Base-by-base conservation (phyloP, 345 rosid species). In the Camelina sativa region DNA sequence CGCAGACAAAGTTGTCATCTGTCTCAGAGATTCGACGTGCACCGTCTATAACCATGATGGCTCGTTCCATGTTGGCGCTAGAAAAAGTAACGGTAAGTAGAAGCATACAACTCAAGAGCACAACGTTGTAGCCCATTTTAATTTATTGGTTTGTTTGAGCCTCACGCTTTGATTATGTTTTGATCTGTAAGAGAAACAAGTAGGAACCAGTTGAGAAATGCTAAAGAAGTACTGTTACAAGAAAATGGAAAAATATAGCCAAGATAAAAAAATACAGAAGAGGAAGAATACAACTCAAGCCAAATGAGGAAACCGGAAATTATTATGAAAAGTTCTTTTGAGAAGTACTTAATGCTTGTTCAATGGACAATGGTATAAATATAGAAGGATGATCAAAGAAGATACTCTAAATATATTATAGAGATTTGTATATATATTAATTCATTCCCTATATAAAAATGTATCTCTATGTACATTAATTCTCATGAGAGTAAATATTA, bases 1-100 rank as follows among this genome's bases (percentile, higher is more conserved):
- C 97, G 71, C 99, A 95, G 58, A 95, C 60, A 73, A 87, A 95
- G 75, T 89, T 83, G 28, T 90, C 92, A 76, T 95, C 97, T 59
- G 75, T 92, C 69, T 83, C 84, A 1, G 97, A 90, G 65, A 88
- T 66, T 50, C 74, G 59, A 46, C 13, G 57, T 22, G 82, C 54
- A 60, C 91, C 96, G 71, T 92, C 87, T 35, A 95, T 82, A 48
- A 75, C 65, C 15, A 95, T 70, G 13, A 79, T 80, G 41, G 86
- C 76, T 61, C 38, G 77, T 44, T 65, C 76, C 76, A 89, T 78
- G 56, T 85, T 28, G 30, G 30, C 81, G 77, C 77, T 80, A 74
- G 86, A 80, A 22, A 16, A 8, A 71, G 62, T 57, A 57, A 54
- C 28, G 16, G 62, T 80, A 68, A 72, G 82, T 51, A 87, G 55